phyloP scores from a whole-genome alignment of 148 eudicot species.

The Euryodendron excelsum region DNA sequence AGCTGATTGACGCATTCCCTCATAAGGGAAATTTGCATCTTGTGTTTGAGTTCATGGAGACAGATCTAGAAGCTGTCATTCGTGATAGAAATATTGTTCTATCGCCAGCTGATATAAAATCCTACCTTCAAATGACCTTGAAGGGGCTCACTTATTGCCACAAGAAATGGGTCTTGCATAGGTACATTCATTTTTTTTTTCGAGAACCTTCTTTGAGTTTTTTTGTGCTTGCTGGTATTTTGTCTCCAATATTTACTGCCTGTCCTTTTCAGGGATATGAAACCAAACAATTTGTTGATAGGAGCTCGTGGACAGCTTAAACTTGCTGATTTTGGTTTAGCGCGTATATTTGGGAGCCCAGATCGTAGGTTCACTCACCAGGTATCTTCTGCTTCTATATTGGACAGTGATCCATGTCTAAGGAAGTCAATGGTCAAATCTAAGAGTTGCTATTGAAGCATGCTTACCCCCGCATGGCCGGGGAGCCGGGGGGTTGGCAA shows the following conservation, averaged over 20 bases:
- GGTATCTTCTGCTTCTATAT: constrained; percentile 33
- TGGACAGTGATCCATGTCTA: neutral
- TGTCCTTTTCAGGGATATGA: constrained; percentile 70
- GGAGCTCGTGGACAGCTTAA: constrained; percentile 84
- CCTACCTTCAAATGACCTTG: constrained; percentile 82
- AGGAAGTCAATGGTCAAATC: neutral
- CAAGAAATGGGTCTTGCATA: constrained; percentile 92
- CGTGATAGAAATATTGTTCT: constrained; percentile 88
- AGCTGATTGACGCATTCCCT: constrained; percentile 82
- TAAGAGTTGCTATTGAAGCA: too few relatives aligned
- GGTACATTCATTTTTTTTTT: constrained; percentile 36
- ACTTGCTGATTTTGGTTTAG: constrained; percentile 91
- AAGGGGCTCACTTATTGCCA: constrained; percentile 86
- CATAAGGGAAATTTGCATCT: constrained; percentile 89
- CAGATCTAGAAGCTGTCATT: constrained; percentile 91
- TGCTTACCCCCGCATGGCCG: too few relatives aligned
- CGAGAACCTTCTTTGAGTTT: neutral
- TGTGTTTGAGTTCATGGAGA: constrained; percentile 96
- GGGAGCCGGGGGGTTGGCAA: too few relatives aligned
- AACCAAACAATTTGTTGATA: constrained; percentile 84
- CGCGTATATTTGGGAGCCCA: constrained; percentile 94
- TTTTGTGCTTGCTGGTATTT: constrained; percentile 7
- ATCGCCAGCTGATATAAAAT: constrained; percentile 78
- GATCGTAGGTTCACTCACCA: constrained; percentile 90
- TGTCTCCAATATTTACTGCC: constrained; percentile 13